Percentiles rank a stretch among this genome's conserved stretches.
These are phyloP conservation scores for Bryoglossum gracile DNA, from an alignment of 495 filamentous ascomycete species.

Conservation along the genomic window DNA sequence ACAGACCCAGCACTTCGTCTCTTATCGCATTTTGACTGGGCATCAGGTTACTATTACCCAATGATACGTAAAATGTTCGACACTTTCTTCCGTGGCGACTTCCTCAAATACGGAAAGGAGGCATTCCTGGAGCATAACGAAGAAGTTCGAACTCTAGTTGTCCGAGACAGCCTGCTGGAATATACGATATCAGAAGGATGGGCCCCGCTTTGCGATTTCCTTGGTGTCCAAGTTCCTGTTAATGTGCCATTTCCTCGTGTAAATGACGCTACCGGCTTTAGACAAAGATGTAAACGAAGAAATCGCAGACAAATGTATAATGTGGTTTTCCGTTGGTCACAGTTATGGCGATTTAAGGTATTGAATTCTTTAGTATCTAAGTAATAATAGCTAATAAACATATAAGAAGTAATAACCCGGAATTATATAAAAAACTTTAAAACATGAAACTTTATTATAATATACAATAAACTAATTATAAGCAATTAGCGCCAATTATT, in stretches of 20 bases:
- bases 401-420: no score
- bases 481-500: no score
- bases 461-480: no score
- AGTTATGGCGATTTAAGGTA: no score
- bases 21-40: conserved; percentile 48
- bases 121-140: conserved; percentile 22
- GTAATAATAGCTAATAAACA: no score
- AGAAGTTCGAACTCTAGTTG: conserved; percentile 27
- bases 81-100: conserved; percentile 46
- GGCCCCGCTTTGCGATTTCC: conserved; percentile 60
- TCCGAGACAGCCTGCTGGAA: conserved; percentile 43
- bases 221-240: conserved; percentile 51
- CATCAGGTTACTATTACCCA: conserved; percentile 50
- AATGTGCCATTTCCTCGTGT: conserved; percentile 38
- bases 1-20: conserved; percentile 47
- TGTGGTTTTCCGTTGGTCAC: no score
- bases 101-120: conserved; percentile 42
- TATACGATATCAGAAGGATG: conserved; percentile 60
- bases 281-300: conserved; percentile 47
- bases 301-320: conserved; percentile 60
- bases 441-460: no score
- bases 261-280: conserved; percentile 47
- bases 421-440: no score
- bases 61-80: conserved; percentile 55
- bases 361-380: no score